A percentile compares a stretch with the other conserved stretches of the same genome.
phyloP scores from a whole-genome alignment of 140 eudicot genomes.

The Anethum foeniculum region DNA sequence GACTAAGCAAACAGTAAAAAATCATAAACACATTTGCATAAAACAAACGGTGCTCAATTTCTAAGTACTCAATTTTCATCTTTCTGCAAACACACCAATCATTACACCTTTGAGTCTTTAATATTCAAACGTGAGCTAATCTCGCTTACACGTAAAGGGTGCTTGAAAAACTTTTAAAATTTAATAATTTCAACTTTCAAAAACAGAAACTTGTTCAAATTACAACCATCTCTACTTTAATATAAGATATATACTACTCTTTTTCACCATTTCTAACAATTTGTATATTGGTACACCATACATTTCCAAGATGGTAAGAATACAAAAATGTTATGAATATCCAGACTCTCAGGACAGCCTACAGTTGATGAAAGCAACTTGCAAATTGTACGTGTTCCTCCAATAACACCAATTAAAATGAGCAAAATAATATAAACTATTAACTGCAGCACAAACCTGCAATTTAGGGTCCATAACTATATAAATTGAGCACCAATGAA shows the following conservation, averaged over 20 bases:
- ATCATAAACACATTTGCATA: too few relatives aligned
- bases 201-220: neutral
- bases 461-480: neutral
- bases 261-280: slow-evolving; percentile 4
- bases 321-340: neutral
- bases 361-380: neutral
- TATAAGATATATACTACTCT: neutral
- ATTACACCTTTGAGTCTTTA: neutral
- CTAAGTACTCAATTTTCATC: too few relatives aligned
- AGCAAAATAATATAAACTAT: neutral
- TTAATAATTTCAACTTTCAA: neutral
- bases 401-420: neutral
- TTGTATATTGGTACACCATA: neutral
- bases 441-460: neutral
- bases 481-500: neutral
- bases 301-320: neutral
- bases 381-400: neutral
- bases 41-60: too few relatives aligned
- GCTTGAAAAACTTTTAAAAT: neutral
- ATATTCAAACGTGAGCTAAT: neutral
- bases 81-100: neutral
- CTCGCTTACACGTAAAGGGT: neutral
- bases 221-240: neutral
- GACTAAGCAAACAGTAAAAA: too few relatives aligned
- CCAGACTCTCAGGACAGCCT: neutral